Evolutionary conservation across 148 eudicot species (phyloP).

Genomic region (Rhododendron williamsianum): DNA sequence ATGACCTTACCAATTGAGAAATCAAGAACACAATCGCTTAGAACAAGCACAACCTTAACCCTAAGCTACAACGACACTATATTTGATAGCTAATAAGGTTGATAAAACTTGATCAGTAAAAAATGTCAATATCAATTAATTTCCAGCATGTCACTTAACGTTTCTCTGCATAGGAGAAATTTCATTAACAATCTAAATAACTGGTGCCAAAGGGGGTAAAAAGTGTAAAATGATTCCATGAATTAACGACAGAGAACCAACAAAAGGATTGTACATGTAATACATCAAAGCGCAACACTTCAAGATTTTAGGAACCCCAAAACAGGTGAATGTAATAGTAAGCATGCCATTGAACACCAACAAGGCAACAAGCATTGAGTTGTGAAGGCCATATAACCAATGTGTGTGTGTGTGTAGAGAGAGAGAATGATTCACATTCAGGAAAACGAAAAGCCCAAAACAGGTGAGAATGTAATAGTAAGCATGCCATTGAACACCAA

Average conservation of each 20-base stretch:
- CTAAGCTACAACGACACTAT: not conserved
- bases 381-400: too few relatives aligned
- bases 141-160: not conserved
- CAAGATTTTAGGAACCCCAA: too few relatives aligned
- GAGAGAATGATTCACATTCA: too few relatives aligned
- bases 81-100: not conserved
- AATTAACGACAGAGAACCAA: not conserved
- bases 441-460: too few relatives aligned
- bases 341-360: not conserved
- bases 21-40: not conserved
- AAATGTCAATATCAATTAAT: not conserved
- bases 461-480: too few relatives aligned
- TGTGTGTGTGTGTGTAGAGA: too few relatives aligned
- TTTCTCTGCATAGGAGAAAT: not conserved
- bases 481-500: not conserved
- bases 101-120: not conserved
- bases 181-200: not conserved
- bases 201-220: not conserved
- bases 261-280: not conserved
- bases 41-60: not conserved
- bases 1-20: not conserved
- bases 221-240: not conserved
- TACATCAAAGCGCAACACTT: not conserved
- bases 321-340: too few relatives aligned
- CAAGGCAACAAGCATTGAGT: not conserved